phyloP scores from a whole-genome alignment of 83 land plant species.

The Picea abies region DNA sequence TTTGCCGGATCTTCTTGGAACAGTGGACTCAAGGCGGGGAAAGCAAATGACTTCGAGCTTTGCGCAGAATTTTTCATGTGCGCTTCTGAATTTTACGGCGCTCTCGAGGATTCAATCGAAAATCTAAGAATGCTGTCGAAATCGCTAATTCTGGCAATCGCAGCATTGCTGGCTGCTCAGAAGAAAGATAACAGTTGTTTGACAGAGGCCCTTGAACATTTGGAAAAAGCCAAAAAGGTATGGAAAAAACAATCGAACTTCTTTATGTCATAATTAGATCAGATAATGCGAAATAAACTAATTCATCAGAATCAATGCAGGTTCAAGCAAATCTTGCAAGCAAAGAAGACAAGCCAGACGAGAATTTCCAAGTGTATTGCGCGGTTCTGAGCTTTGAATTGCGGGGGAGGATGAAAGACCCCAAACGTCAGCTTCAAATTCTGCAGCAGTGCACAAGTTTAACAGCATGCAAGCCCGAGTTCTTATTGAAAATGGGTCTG shows the following conservation, averaged over 20 bases:
- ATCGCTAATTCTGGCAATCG: conserved; percentile 57
- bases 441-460: conserved; percentile 58
- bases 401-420: conserved; percentile 47
- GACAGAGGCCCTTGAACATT: conserved; percentile 46
- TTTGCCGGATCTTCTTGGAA: conserved; percentile 84
- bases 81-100: conserved; percentile 73
- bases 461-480: conserved; percentile 51
- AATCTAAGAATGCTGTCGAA: conserved; percentile 50
- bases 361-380: conserved; percentile 28
- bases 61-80: conserved; percentile 63
- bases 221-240: conserved; percentile 82
- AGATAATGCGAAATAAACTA: conserved; percentile 19
- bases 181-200: conserved; percentile 36
- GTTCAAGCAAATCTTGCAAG: conserved; percentile 23
- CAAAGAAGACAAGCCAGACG: conserved; percentile 19
- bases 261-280: not conserved
- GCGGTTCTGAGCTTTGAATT: conserved; percentile 66
- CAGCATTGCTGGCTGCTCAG: conserved; percentile 58
- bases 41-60: conserved; percentile 44
- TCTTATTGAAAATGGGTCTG: conserved; percentile 77
- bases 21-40: conserved; percentile 61
- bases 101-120: conserved; percentile 28
- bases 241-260: not conserved
- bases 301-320: conserved; percentile 19
- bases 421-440: conserved; percentile 53